Evolutionary conservation across 2,329 filamentous ascomycete genomes (phyloP).

Genomic region (Nakataea oryzae): DNA sequence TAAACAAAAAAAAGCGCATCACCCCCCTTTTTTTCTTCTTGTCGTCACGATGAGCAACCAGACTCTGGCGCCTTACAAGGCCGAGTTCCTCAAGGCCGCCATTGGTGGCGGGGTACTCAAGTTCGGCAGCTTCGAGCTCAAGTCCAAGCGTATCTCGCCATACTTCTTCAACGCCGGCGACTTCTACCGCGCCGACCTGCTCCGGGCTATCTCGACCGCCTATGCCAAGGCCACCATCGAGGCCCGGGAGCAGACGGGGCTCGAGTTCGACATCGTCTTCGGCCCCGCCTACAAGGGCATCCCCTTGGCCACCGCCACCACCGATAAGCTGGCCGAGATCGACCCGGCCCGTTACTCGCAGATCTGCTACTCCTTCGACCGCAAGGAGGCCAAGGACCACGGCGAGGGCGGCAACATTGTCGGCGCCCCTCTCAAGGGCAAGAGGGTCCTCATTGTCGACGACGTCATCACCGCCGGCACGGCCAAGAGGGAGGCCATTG

Average conservation of each 20-base stretch:
- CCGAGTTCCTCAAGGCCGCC: conserved; percentile 60
- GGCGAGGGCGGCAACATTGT: conserved; percentile 93
- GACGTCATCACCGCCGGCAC: conserved; percentile 96
- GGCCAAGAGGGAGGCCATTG: conserved; percentile 84
- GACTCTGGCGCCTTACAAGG: conserved; percentile 53
- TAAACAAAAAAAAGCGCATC: too few species aligned
- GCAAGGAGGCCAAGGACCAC: conserved; percentile 94
- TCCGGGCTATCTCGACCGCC: conserved; percentile 67
- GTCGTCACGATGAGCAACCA: conserved; percentile 7
- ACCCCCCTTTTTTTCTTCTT: too few species aligned
- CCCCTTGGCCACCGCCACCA: conserved; percentile 66
- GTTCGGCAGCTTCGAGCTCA: conserved; percentile 80
- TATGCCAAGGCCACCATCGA: conserved; percentile 61
- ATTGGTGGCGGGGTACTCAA: conserved; percentile 61
- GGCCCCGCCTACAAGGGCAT: conserved; percentile 96
- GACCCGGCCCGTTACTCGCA: conserved; percentile 41
- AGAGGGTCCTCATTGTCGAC: conserved; percentile 83
- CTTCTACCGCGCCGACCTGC: conserved; percentile 73
- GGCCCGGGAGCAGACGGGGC: conserved; percentile 25
- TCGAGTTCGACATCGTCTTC: conserved; percentile 77
- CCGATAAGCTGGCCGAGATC: conserved; percentile 25
- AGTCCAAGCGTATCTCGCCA: conserved; percentile 82
- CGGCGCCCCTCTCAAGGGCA: conserved; percentile 73
- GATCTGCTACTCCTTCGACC: conserved; percentile 81
- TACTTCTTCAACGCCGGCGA: conserved; percentile 98